A percentile compares a stretch with the other conserved stretches of the same genome.
Conservation (phyloP, 352 stramenopile genomes). For the Elongisporangium senticosum region DNA sequence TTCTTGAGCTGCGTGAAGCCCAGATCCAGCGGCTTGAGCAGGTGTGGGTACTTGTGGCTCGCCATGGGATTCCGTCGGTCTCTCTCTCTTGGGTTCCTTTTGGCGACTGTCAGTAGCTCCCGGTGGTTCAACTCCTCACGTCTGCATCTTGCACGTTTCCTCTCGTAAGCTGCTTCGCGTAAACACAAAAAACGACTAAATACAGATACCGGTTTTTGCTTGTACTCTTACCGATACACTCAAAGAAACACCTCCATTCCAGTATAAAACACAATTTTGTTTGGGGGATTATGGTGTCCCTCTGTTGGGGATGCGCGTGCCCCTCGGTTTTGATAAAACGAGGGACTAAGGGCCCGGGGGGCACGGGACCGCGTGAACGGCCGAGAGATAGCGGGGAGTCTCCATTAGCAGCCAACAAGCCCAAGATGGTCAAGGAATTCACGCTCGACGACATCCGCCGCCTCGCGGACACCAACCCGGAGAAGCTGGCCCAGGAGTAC, state of each 20-base stretch:
- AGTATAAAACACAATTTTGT: too few species aligned
- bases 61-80: neutral
- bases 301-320: neutral
- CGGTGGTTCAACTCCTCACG: neutral
- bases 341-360: neutral
- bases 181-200: neutral
- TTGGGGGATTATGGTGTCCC: neutral
- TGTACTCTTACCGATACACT: too few species aligned
- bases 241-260: too few species aligned
- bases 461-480: constrained; percentile 62
- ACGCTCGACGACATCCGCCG: constrained; percentile 78
- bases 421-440: constrained; percentile 65
- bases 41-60: constrained; percentile 70
- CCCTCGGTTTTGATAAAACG: neutral
- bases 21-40: constrained; percentile 72
- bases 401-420: constrained; percentile 3
- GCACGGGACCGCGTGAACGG: constrained; percentile 22
- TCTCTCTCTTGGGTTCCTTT: neutral
- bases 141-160: neutral
- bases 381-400: constrained; percentile 10
- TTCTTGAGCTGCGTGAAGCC: constrained; percentile 85
- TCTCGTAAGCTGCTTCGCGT: neutral
- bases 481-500: constrained; percentile 71
- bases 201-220: neutral
- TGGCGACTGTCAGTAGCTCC: neutral